These are phyloP conservation scores for Xylogone sp. DNA, from an alignment of 2,329 filamentous ascomycete species.

Conservation along the genomic window DNA sequence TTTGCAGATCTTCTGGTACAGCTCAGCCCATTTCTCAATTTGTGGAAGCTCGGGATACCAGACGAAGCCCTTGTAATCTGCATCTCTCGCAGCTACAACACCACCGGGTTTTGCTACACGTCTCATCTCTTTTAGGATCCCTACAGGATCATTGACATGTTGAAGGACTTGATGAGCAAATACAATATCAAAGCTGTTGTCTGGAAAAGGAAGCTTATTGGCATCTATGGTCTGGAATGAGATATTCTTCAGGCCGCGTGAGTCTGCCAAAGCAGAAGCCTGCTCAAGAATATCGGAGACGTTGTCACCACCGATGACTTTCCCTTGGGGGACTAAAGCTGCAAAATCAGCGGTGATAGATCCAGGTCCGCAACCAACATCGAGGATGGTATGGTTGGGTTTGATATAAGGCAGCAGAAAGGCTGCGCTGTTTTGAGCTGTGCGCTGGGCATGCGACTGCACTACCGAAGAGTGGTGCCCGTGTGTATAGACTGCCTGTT, in stretches of 20 bases:
- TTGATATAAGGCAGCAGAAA: constrained; percentile 38
- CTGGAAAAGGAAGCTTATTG: constrained; percentile 32
- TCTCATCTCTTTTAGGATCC: constrained; percentile 49
- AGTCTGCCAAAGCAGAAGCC: constrained; percentile 7
- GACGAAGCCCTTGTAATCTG: constrained; percentile 6
- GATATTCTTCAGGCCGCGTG: constrained; percentile 13
- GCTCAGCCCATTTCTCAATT: constrained; percentile 8
- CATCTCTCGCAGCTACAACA: constrained; percentile 45
- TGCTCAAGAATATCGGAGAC: constrained; percentile 14
- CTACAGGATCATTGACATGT: constrained; percentile 48
- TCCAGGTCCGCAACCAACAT: constrained; percentile 45
- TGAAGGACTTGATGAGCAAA: constrained; percentile 55
- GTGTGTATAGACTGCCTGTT: constrained; percentile 8
- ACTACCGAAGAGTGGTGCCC: constrained; percentile 14
- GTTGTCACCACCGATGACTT: constrained; percentile 36
- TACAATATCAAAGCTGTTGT: constrained; percentile 55
- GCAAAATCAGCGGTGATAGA: constrained; percentile 43
- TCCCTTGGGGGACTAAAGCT: constrained; percentile 33
- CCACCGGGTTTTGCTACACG: constrained; percentile 49
- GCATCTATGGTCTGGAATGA: constrained; percentile 18
- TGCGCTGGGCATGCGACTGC: constrained; percentile 34
- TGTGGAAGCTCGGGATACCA: constrained; percentile 13
- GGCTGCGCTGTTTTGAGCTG: constrained; percentile 37
- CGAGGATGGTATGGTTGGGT: constrained; percentile 29
- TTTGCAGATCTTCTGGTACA: constrained; percentile 6